A percentile compares a stretch with the other conserved stretches of the same genome.
These are phyloP conservation scores for Rutstroemia sp. DNA, from an alignment of 2,329 filamentous ascomycete genomes.

Conservation along the genomic window DNA sequence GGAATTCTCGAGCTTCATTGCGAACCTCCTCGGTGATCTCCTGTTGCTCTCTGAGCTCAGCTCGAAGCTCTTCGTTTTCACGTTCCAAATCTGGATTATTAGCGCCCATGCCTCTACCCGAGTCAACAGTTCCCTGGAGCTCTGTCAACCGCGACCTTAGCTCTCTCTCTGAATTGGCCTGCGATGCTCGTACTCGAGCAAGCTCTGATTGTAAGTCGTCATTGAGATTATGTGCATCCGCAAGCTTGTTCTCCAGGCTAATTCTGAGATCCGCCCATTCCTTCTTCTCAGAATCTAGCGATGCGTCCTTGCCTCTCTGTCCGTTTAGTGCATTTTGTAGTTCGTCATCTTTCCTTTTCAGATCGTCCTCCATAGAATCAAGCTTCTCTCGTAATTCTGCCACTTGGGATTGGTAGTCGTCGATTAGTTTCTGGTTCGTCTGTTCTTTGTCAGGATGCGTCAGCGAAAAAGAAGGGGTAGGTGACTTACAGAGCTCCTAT, in stretches of 20 bases:
- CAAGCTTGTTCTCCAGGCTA: slow-evolving; percentile 65
- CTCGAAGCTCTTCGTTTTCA: slow-evolving; percentile 63
- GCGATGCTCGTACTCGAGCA: slow-evolving; percentile 62
- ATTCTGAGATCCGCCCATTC: slow-evolving; percentile 61
- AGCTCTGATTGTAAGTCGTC: slow-evolving; percentile 73
- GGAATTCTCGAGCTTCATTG: slow-evolving; percentile 71
- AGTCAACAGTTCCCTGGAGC: slow-evolving; percentile 31
- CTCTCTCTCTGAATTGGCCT: slow-evolving; percentile 53
- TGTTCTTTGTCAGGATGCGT: slow-evolving; percentile 28
- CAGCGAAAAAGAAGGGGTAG: slow-evolving; percentile 1
- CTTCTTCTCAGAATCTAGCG: slow-evolving; percentile 55
- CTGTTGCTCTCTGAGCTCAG: slow-evolving; percentile 64
- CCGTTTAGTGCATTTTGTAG: slow-evolving; percentile 51
- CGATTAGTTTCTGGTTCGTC: slow-evolving; percentile 63
- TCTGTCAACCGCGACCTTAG: slow-evolving; percentile 58
- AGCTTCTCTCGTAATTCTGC: slow-evolving; percentile 68
- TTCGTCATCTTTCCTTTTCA: slow-evolving; percentile 68
- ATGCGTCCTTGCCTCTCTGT: slow-evolving; percentile 46
- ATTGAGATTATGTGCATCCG: slow-evolving; percentile 69
- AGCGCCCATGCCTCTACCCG: slow-evolving; percentile 23
- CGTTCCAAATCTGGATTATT: slow-evolving; percentile 45
- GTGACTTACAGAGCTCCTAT: slow-evolving; percentile 29
- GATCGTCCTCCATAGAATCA: slow-evolving; percentile 58
- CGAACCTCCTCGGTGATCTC: slow-evolving; percentile 81
- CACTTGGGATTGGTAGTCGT: slow-evolving; percentile 75